Percentiles rank a stretch among this genome's conserved stretches.
phyloP scores from a whole-genome alignment of 176 grass and related monocot species.

The Oryza brachyantha region DNA sequence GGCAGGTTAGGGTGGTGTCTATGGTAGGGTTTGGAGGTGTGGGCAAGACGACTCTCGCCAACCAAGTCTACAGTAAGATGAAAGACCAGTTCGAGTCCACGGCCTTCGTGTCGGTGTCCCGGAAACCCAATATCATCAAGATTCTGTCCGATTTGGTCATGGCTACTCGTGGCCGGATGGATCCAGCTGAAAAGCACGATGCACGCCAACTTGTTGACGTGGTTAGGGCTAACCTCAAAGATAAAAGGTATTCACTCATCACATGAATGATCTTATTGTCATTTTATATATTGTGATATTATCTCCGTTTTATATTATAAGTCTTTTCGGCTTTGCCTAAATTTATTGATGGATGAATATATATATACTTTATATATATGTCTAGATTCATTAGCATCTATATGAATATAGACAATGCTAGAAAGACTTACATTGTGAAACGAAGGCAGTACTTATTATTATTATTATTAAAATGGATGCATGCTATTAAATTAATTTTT shows the following conservation, averaged over 20 bases:
- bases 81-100: background rate
- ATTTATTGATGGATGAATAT: too few species aligned
- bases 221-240: background rate
- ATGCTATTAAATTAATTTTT: too few species aligned
- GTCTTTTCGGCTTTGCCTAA: too few species aligned
- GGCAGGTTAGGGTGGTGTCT: background rate
- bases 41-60: constrained; percentile 21
- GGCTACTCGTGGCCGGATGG: fast-evolving
- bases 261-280: too few species aligned
- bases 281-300: too few species aligned
- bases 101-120: background rate
- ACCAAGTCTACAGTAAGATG: background rate
- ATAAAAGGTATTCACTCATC: background rate
- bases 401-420: too few species aligned
- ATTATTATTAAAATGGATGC: too few species aligned
- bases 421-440: too few species aligned
- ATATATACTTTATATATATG: too few species aligned
- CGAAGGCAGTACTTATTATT: too few species aligned
- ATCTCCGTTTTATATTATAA: too few species aligned
- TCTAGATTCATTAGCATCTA: too few species aligned
- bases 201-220: background rate
- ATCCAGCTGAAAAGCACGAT: fast-evolving
- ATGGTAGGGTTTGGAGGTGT: constrained; percentile 18
- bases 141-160: background rate
- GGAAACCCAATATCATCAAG: background rate